Evolutionary conservation across 148 eudicot genomes (phyloP).

Genomic region (Vaccinium darrowii): DNA sequence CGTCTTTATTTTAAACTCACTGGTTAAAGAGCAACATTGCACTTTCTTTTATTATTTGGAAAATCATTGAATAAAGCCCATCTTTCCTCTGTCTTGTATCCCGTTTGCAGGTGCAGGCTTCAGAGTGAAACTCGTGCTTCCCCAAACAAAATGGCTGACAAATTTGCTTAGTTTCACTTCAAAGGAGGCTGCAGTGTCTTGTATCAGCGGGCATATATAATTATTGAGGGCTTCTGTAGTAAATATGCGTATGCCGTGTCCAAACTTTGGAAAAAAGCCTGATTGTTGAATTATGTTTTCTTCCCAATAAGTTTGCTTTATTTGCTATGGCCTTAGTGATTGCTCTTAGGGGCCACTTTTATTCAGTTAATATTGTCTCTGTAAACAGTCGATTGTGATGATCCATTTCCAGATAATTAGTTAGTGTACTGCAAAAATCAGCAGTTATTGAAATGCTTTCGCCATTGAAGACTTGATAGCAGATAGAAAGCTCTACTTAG

Average conservation of each 20-base stretch:
- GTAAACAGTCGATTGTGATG: neutral
- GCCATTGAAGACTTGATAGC: neutral
- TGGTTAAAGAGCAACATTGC: neutral
- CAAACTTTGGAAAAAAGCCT: neutral
- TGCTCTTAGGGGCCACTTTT: neutral
- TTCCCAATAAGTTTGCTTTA: neutral
- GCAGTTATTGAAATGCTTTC: neutral
- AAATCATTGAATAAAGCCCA: neutral
- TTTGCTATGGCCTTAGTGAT: neutral
- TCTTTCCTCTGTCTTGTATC: neutral
- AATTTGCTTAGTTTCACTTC: neutral
- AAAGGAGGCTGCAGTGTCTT: neutral
- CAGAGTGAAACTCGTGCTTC: slow-evolving; percentile 3
- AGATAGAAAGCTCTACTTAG: neutral
- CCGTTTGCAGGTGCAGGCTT: slow-evolving; percentile 1
- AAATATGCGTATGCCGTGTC: neutral
- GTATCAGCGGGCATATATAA: neutral
- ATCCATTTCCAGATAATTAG: too few species aligned
- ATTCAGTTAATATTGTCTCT: neutral
- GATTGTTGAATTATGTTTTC: neutral
- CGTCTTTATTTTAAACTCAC: neutral
- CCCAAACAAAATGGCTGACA: neutral
- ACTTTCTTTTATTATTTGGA: neutral
- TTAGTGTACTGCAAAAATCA: neutral
- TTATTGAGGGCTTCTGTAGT: neutral